phyloP scores from a whole-genome alignment of 1,284 basidiomycete genomes.

The Polyporus tsugae region DNA sequence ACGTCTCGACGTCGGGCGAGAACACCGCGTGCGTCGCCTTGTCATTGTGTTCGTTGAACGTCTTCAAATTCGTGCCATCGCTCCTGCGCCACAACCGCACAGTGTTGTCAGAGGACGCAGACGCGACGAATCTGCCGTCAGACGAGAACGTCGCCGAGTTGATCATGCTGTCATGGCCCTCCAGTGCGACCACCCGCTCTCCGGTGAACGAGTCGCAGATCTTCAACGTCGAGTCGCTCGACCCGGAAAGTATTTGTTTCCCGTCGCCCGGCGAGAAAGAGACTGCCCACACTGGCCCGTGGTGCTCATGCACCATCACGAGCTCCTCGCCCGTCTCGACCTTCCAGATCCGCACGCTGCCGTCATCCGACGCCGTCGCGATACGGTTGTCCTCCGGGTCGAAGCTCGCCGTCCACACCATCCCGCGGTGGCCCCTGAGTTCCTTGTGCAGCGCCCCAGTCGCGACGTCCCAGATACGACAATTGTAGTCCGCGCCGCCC shows the following conservation, averaged over 20 bases:
- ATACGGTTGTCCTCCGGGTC: slow-evolving; percentile 36
- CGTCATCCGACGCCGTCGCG: slow-evolving; percentile 37
- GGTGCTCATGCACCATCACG: slow-evolving; percentile 28
- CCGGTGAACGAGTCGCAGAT: slow-evolving; percentile 32
- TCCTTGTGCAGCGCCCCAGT: slow-evolving; percentile 14
- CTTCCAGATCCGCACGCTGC: slow-evolving; percentile 32
- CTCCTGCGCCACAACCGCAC: slow-evolving; percentile 36
- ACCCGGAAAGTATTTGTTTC: slow-evolving; percentile 28
- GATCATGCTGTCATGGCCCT: slow-evolving; percentile 27
- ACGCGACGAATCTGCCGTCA: slow-evolving; percentile 33
- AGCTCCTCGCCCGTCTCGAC: slow-evolving; percentile 32
- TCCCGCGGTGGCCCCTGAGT: slow-evolving; percentile 29
- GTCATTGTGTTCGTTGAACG: slow-evolving; percentile 28
- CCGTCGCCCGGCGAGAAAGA: slow-evolving; percentile 28
- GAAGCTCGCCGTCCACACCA: slow-evolving; percentile 34
- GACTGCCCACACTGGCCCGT: slow-evolving; percentile 28
- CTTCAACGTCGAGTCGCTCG: slow-evolving; percentile 25
- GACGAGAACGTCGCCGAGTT: slow-evolving; percentile 36
- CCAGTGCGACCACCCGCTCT: slow-evolving; percentile 25
- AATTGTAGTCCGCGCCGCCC: slow-evolving; percentile 30
- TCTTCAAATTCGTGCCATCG: slow-evolving; percentile 19
- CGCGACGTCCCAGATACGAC: slow-evolving; percentile 31
- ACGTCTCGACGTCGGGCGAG: slow-evolving; percentile 26
- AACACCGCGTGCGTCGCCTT: slow-evolving; percentile 30
- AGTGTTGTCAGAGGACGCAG: slow-evolving; percentile 36